phyloP scores from a whole-genome alignment of 129 eudicot species.

The Helichrysum umbraculigerum region DNA sequence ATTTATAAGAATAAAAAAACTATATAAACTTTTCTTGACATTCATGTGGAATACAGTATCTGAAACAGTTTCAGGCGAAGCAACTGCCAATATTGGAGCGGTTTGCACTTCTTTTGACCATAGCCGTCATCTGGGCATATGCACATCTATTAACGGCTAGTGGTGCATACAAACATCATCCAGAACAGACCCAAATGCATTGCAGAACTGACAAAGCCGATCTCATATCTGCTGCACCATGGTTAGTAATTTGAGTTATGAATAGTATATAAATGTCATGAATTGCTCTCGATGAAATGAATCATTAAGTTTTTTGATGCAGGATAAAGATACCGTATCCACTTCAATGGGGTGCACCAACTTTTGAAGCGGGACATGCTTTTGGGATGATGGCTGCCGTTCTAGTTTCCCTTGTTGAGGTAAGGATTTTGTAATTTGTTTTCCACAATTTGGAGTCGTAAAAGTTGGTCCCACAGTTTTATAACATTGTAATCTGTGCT shows the following conservation, averaged over 20 bases:
- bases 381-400: conserved; percentile 99
- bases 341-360: conserved; percentile 99
- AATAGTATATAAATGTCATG: not conserved
- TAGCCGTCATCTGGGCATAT: conserved; percentile 93
- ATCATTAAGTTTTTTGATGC: not conserved
- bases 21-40: not conserved
- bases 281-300: not conserved
- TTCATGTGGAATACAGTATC: conserved; percentile 56
- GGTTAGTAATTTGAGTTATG: conserved; percentile 48
- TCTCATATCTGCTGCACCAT: conserved; percentile 92
- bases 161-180: conserved; percentile 95
- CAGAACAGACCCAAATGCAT: conserved; percentile 72
- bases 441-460: too few relatives aligned
- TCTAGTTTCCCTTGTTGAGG: conserved; percentile 91
- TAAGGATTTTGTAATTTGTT: conserved; percentile 21
- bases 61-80: conserved; percentile 80
- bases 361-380: conserved; percentile 91
- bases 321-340: conserved; percentile 99
- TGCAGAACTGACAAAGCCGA: conserved; percentile 92
- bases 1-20: not conserved
- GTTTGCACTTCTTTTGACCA: conserved; percentile 75
- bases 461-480: too few relatives aligned
- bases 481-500: too few relatives aligned
- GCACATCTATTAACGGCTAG: conserved; percentile 94
- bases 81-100: conserved; percentile 84